Evolutionary conservation across 1,284 basidiomycete genomes (phyloP).

Genomic region (Trametes pubescens): DNA sequence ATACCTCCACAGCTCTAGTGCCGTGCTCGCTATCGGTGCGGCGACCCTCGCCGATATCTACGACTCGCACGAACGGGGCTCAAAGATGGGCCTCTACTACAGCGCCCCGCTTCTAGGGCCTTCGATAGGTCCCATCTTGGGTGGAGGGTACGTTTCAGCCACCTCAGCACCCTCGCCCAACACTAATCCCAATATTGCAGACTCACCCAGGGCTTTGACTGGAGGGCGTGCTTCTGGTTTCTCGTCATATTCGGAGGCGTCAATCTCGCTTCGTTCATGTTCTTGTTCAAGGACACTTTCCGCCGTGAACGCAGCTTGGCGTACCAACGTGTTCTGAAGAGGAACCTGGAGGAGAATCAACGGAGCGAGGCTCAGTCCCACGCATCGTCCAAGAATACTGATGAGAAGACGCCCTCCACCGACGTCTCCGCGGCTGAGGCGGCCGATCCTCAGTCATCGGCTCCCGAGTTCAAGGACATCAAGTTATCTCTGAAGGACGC

Average conservation of each 20-base stretch:
- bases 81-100: conserved; percentile 79
- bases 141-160: conserved; percentile 51
- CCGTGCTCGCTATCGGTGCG: conserved; percentile 80
- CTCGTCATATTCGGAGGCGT: conserved; percentile 67
- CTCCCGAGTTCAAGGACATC: conserved; percentile 45
- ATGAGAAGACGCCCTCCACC: background rate
- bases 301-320: conserved; percentile 80
- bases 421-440: background rate
- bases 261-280: conserved; percentile 59
- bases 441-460: background rate
- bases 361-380: background rate
- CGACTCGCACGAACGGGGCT: conserved; percentile 77
- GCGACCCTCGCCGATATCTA: conserved; percentile 85
- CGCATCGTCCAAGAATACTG: background rate
- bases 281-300: conserved; percentile 85
- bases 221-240: conserved; percentile 86
- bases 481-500: conserved; percentile 72
- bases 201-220: conserved; percentile 71
- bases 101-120: conserved; percentile 53
- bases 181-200: conserved; percentile 22
- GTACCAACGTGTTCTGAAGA: conserved; percentile 68
- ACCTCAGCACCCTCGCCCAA: background rate
- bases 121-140: conserved; percentile 74
- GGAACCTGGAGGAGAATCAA: conserved; percentile 14
- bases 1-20: conserved; percentile 63